Evolutionary conservation across 305 asterid species (phyloP).

Genomic region (Fraxinus sp.): DNA sequence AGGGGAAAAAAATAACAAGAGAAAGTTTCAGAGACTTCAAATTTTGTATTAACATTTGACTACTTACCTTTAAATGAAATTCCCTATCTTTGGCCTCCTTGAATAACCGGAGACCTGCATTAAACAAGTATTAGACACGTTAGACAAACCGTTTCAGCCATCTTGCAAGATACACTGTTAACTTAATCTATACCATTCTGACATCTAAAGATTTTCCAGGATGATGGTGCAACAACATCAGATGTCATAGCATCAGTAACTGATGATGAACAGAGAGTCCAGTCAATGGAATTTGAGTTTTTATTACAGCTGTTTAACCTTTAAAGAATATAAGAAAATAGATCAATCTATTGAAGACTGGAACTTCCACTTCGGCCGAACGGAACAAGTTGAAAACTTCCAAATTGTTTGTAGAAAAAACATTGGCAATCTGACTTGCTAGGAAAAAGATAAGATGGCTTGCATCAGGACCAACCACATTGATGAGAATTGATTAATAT

Average conservation of each 20-base stretch:
- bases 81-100: slow-evolving; percentile 93
- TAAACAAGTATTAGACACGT: slow-evolving; percentile 22
- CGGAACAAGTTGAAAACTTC: slow-evolving; percentile 2
- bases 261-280: slow-evolving; percentile 78
- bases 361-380: not conserved
- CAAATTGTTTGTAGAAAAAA: slow-evolving; percentile 9
- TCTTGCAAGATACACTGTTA: slow-evolving; percentile 20
- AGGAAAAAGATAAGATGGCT: slow-evolving; percentile 7
- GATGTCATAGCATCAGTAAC: slow-evolving; percentile 70
- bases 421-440: slow-evolving; percentile 19
- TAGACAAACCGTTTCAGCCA: slow-evolving; percentile 23
- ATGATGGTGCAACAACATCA: slow-evolving; percentile 95
- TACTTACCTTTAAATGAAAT: slow-evolving; percentile 60
- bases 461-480: slow-evolving; percentile 10
- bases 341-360: slow-evolving; percentile 12
- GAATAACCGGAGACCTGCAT: slow-evolving; percentile 79
- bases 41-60: slow-evolving; percentile 18
- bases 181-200: slow-evolving; percentile 65
- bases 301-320: slow-evolving; percentile 62
- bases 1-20: slow-evolving; percentile 16
- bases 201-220: slow-evolving; percentile 96
- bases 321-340: slow-evolving; percentile 24
- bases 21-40: slow-evolving; percentile 16
- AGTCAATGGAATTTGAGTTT: slow-evolving; percentile 61
- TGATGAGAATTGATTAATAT: slow-evolving; percentile 8